Conservation (phyloP, 805 yeast genomes). For the Candida insectorum region DNA sequence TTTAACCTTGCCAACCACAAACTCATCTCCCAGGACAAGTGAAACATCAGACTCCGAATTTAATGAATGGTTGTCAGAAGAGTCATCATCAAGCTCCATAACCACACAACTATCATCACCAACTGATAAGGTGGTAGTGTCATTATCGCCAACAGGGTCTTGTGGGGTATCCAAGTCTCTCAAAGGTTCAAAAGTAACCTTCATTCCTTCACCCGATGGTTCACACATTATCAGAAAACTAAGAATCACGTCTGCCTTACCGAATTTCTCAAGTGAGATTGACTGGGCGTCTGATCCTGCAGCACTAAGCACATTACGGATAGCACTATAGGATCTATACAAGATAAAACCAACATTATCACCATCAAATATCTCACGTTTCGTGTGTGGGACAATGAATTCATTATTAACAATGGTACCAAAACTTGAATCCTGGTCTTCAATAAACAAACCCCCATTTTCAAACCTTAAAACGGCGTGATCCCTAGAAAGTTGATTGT, state of each 20-base stretch:
- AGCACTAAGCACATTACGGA: too few species aligned
- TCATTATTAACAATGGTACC: constrained; percentile 33
- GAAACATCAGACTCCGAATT: neutral
- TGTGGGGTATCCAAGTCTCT: neutral
- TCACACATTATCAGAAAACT: neutral
- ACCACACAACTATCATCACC: neutral
- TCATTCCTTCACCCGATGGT: neutral
- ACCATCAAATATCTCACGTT: constrained; percentile 16
- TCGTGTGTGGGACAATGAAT: constrained; percentile 18
- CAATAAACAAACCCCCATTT: constrained; percentile 17
- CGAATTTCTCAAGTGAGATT: neutral
- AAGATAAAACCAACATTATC: constrained; percentile 36
- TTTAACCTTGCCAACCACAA: too few species aligned
- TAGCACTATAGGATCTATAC: constrained; percentile 16
- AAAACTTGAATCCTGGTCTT: constrained; percentile 34
- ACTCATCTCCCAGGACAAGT: neutral
- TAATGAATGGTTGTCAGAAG: neutral
- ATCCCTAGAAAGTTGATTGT: constrained; percentile 34
- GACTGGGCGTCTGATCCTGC: too few species aligned
- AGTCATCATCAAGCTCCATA: neutral
- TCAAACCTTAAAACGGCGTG: constrained; percentile 28
- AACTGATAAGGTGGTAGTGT: neutral
- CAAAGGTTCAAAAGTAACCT: neutral
- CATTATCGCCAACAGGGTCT: neutral
- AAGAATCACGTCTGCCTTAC: neutral